Base-by-base conservation (phyloP, 2,329 filamentous ascomycete genomes). In the Zymoseptoria pseudotritici region DNA sequence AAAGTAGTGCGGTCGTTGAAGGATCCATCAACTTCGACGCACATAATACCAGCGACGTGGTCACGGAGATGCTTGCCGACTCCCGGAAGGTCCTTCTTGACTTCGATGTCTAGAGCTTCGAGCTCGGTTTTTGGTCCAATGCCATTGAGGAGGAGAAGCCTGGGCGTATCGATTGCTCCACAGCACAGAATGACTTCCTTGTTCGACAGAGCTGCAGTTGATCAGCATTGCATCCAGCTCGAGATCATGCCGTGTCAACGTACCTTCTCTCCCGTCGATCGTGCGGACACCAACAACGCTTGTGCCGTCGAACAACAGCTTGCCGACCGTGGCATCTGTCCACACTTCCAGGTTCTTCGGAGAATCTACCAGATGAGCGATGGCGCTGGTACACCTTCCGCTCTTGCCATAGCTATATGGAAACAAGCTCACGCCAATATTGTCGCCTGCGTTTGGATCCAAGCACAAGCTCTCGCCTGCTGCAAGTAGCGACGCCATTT, bases 61-160 rank as follows among this genome's bases (percentile, higher is more conserved):
- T 86, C 83, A 64, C 83, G 76, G 29, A 86, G 76, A 70, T 86
- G 85, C 73, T 83, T 80, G 58, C 83, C 83, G 10, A 86, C 82
- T 53, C 82, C 82, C 9, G 82, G 80, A 42, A 85, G 77, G 66
- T 86, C 79, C 63, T 78, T 76, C 54, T 83, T 78, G 13, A 83
- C 78, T 21, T 77, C 75, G 58, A 86, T 82, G 63, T 79, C 79
- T 20, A 84, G 77, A 11, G 72, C 69, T 62, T 77, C 71, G 9
- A 86, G 78, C 70, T 85, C 79, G 50, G 77, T 73, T 65, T 78
- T 77, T 52, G 83, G 82, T 24, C 83, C 83, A 52, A 86, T 73
- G 46, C 83, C 83, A 4, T 82, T 84, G 63, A 82, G 78, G 57
- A 84, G 75, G 73, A 86, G 78, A 51, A 86, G 78, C 36, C 72